Conservation (phyloP, 257 asterid genomes). For the Solanum pennellii region DNA sequence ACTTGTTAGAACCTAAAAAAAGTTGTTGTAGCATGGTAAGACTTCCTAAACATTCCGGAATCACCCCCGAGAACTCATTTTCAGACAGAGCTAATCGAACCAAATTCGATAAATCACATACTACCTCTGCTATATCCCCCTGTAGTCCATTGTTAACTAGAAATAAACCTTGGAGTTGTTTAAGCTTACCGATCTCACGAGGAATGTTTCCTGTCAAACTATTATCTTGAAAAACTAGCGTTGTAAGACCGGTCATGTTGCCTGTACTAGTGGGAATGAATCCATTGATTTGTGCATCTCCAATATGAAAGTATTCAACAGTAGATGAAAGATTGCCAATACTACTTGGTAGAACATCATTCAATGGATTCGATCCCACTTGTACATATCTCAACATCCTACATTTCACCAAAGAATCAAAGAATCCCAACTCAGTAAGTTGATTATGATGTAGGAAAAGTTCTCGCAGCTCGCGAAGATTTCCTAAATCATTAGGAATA, state of each 20-base stretch:
- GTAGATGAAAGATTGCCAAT: conserved; percentile 19
- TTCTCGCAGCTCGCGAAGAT: conserved; percentile 7
- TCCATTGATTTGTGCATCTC: conserved; percentile 13
- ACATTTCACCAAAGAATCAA: conserved; percentile 19
- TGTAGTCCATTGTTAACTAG: conserved; percentile 11
- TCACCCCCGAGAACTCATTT: conserved; percentile 16
- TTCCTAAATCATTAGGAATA: conserved; percentile 21
- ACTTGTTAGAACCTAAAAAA: conserved; percentile 11
- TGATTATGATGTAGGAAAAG: conserved; percentile 9
- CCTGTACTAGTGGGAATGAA: neutral
- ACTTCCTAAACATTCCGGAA: conserved; percentile 22
- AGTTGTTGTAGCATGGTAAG: conserved; percentile 12
- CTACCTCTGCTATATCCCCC: conserved; percentile 6
- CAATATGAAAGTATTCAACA: conserved; percentile 8
- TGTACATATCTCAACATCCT: conserved; percentile 7
- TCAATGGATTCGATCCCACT: conserved; percentile 10
- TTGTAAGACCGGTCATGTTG: neutral
- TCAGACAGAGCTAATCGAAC: conserved; percentile 14
- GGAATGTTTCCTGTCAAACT: neutral
- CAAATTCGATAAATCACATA: conserved; percentile 11
- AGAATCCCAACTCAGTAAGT: conserved; percentile 14
- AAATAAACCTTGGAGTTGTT: neutral
- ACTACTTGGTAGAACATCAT: conserved; percentile 15
- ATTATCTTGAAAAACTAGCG: neutral
- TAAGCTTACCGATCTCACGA: neutral